Percentiles rank a stretch among this genome's conserved stretches.
phyloP scores from a whole-genome alignment of 257 asterid genomes.

The Parsonsia alboflavescens region DNA sequence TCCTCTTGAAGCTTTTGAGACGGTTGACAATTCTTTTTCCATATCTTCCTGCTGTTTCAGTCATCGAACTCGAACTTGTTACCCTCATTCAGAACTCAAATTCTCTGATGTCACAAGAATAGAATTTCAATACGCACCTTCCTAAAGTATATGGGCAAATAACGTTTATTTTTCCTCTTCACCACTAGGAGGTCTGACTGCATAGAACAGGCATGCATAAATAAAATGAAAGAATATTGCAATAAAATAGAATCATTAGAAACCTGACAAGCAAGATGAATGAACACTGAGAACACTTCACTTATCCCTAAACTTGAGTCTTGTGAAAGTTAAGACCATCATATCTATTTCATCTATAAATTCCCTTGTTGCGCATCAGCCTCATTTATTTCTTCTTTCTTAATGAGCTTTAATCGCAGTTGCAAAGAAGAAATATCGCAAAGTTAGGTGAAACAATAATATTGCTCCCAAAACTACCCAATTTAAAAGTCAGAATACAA shows the following conservation, averaged over 20 bases:
- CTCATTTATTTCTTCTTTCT: neutral
- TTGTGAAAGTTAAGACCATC: neutral
- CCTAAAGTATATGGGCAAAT: constrained; percentile 79
- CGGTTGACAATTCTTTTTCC: constrained; percentile 64
- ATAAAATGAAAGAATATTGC: neutral
- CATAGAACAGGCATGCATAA: constrained; percentile 14
- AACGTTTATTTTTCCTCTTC: constrained; percentile 68
- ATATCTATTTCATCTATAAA: neutral
- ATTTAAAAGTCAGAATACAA: neutral
- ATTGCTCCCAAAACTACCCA: neutral
- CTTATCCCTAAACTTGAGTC: neutral
- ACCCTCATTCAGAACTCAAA: constrained; percentile 8
- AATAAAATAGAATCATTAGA: neutral
- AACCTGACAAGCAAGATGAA: neutral
- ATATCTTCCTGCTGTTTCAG: constrained; percentile 66
- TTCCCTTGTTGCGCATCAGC: neutral
- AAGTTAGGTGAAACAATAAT: neutral
- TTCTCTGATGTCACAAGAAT: constrained; percentile 1
- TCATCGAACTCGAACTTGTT: constrained; percentile 12
- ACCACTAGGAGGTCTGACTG: constrained; percentile 93
- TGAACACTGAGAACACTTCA: neutral
- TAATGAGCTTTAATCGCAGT: neutral
- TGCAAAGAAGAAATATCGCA: neutral
- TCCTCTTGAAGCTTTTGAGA: constrained; percentile 58
- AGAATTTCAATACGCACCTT: constrained; percentile 48